Percentiles rank a stretch among this genome's conserved stretches.
phyloP scores from a whole-genome alignment of 371 early-diverging fungal species.

The Fennellomyces sp. region DNA sequence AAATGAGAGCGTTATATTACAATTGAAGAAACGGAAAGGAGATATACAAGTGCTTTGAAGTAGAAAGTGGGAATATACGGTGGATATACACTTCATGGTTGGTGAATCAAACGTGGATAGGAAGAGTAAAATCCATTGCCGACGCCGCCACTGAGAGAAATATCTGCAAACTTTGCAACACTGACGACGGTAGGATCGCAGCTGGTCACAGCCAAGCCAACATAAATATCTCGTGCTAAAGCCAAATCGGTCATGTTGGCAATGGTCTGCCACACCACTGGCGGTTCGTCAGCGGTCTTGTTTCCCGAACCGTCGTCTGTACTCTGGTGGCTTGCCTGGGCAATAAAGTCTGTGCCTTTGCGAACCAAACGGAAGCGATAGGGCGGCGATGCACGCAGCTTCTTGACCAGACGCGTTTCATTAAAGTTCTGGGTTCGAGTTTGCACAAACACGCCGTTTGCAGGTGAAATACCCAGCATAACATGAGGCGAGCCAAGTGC shows the following conservation, averaged over 20 bases:
- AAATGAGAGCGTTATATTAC: no score
- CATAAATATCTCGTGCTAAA: constrained; percentile 41
- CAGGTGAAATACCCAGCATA: constrained; percentile 44
- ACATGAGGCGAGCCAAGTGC: constrained; percentile 41
- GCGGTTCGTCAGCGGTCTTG: no score
- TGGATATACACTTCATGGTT: no score
- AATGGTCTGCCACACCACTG: constrained; percentile 31
- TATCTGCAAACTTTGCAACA: constrained; percentile 47
- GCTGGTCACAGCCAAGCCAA: constrained; percentile 47
- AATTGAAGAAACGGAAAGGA: no score
- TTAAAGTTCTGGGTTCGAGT: constrained; percentile 27
- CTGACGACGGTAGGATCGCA: constrained; percentile 47
- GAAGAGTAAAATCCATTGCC: constrained; percentile 22
- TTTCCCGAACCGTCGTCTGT: not conserved
- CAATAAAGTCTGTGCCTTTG: constrained; percentile 15
- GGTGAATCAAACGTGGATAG: no score
- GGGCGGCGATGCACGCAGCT: constrained; percentile 36
- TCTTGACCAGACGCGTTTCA: constrained; percentile 32
- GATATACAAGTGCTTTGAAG: no score
- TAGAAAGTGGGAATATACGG: no score
- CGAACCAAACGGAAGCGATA: constrained; percentile 39
- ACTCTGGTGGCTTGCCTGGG: constrained; percentile 12
- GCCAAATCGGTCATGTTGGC: constrained; percentile 19
- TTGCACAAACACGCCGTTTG: constrained; percentile 42
- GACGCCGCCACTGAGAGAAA: constrained; percentile 33